Conservation (phyloP, 1,139 yeast genomes). For the Zhuliangozyma parablackwelliae region DNA sequence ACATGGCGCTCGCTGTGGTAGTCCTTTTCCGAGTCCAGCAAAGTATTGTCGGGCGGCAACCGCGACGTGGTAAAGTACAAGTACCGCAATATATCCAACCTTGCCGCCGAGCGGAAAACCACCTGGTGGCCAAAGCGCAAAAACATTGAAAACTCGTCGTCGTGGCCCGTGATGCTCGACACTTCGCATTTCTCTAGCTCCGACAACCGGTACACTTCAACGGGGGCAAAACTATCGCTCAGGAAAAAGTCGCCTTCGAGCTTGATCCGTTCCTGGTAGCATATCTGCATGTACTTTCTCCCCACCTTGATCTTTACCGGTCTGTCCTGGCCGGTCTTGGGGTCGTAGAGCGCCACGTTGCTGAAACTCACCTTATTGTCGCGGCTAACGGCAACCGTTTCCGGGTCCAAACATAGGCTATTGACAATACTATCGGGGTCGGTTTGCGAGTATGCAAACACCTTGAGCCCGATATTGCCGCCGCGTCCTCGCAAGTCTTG, state of each 20-base stretch:
- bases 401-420: slow-evolving; percentile 45
- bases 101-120: slow-evolving; percentile 55
- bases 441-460: slow-evolving; percentile 38
- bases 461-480: slow-evolving; percentile 14
- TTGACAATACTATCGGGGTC: slow-evolving; percentile 48
- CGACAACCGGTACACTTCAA: slow-evolving; percentile 48
- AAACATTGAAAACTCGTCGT: slow-evolving; percentile 53
- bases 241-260: slow-evolving; percentile 19
- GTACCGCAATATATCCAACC: slow-evolving; percentile 65
- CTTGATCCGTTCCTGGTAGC: slow-evolving; percentile 25
- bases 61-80: slow-evolving; percentile 63
- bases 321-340: slow-evolving; percentile 18
- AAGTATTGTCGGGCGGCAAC: slow-evolving; percentile 26
- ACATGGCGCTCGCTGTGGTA: slow-evolving; percentile 17
- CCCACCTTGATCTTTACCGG: slow-evolving; percentile 70
- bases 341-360: slow-evolving; percentile 51
- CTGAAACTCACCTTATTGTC: slow-evolving; percentile 63
- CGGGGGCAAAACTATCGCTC: slow-evolving; percentile 39
- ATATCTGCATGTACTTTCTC: slow-evolving; percentile 60
- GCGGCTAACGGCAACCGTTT: slow-evolving; percentile 30
- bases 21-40: slow-evolving; percentile 17
- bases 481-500: slow-evolving; percentile 14
- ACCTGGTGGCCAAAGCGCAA: slow-evolving; percentile 41
- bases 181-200: slow-evolving; percentile 52
- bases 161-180: slow-evolving; percentile 41